Base-by-base conservation (phyloP, 257 asterid species). In the Nicotiana knightiana region DNA sequence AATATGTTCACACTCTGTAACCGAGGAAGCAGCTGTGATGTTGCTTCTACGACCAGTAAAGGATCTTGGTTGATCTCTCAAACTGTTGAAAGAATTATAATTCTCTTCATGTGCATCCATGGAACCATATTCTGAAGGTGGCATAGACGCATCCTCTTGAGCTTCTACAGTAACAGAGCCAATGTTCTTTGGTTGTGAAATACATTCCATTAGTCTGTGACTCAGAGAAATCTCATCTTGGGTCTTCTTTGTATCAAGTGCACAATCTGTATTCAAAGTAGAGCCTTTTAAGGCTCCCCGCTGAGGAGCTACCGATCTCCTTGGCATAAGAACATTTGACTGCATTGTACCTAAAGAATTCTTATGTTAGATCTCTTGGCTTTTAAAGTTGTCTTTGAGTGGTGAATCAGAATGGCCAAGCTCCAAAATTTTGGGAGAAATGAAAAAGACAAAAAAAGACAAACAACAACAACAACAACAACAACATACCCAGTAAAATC, bases 81-180 rank as follows among this genome's bases (percentile, higher is more conserved):
- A 92, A 85, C 66, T 75, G 63, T 78, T 81, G 77, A 79, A 87
- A 78, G 89, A 84, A 88, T 85, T 85, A 67, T 76, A 80, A 85
- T 83, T 83, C 67, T 85, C 91, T 54, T 87, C 91, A 57, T 78
- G 89, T 5, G 86, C 75, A 84, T 89, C 87, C 61, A 83, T 85
- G 48, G 92, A 86, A 59, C 88, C 91, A 90, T 90, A 90, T 82
- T 85, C 93, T 46, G 93, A 85, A 83, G 97, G 93, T 53, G 89
- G 91, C 64, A 89, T 83, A 75, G 91, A 86, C 35, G 90, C 93
- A 86, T 84, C 89, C 67, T 90, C 95, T 68, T 86, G 92, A 77
- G 85, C 84, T 66, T 88, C 94, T 65, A 82, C 86, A 65, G 81
- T 70, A 26, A 80, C 83, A 58, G 87, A 86, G 66, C 83, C 87